Percentiles rank a stretch among this genome's conserved stretches.
phyloP scores from a whole-genome alignment of 345 rosid genomes.

The Diplotaxis tenuifolia region DNA sequence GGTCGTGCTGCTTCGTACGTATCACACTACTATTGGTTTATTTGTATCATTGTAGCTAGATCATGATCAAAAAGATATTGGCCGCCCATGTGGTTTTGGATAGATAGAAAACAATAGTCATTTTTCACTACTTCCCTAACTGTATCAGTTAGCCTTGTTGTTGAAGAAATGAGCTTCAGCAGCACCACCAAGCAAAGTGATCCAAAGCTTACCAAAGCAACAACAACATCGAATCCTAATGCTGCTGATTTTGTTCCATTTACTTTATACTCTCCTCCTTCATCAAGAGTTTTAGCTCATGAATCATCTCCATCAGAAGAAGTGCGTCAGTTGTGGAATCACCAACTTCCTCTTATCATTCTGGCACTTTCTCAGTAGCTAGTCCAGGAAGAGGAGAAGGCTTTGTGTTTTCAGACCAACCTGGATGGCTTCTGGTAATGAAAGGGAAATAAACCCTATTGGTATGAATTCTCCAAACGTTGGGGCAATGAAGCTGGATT shows the following conservation, averaged over 20 bases:
- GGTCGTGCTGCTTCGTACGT: too few species aligned
- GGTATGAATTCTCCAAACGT: conserved; percentile 21
- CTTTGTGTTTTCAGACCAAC: conserved; percentile 47
- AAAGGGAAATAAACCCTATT: conserved; percentile 50
- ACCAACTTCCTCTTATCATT: conserved; percentile 78
- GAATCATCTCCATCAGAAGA: conserved; percentile 60
- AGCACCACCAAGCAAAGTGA: conserved; percentile 52
- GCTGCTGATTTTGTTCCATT: conserved; percentile 95
- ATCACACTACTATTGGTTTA: too few species aligned
- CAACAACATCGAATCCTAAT: conserved; percentile 82
- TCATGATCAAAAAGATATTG: too few species aligned
- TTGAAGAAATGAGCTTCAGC: conserved; percentile 68
- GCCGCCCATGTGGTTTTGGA: too few species aligned
- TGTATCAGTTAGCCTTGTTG: not conserved
- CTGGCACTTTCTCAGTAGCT: conserved; percentile 62
- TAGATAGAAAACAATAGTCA: not conserved
- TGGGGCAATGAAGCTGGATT: conserved; percentile 59
- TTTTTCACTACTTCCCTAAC: not conserved
- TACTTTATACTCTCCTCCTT: conserved; percentile 58
- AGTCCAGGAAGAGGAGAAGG: conserved; percentile 60
- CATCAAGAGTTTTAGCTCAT: conserved; percentile 12
- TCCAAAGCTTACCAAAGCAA: conserved; percentile 60
- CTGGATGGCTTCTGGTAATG: conserved; percentile 56
- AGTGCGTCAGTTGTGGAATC: conserved; percentile 83
- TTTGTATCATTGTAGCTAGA: too few species aligned